These are phyloP conservation scores for Colletotrichum falcatum DNA, from an alignment of 2,329 filamentous ascomycete genomes.

Conservation along the genomic window DNA sequence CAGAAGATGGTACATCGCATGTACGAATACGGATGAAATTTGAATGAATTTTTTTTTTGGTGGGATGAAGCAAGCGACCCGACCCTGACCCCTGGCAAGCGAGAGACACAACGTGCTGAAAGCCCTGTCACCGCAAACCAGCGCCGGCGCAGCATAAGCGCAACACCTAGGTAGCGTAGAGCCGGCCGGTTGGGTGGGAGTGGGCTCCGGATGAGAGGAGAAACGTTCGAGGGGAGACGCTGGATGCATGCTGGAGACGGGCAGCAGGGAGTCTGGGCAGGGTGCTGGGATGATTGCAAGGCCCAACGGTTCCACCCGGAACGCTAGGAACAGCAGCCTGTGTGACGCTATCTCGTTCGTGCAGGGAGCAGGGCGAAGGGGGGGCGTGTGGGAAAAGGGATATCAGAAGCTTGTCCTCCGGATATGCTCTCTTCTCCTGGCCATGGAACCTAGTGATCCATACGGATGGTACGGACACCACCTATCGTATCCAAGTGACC, in stretches of 20 bases:
- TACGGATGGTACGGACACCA: neutral
- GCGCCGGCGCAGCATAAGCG: slow-evolving; percentile 19
- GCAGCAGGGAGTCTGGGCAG: slow-evolving; percentile 14
- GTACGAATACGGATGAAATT: no score
- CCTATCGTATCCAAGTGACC: neutral
- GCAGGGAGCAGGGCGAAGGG: slow-evolving; percentile 40
- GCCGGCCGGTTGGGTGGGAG: slow-evolving; percentile 33
- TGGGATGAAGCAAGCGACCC: slow-evolving; percentile 23
- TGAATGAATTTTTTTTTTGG: slow-evolving; percentile 9
- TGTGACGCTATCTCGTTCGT: slow-evolving; percentile 40
- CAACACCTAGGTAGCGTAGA: neutral
- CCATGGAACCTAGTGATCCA: neutral
- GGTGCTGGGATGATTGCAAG: slow-evolving; percentile 19
- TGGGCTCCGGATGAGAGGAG: slow-evolving; percentile 12
- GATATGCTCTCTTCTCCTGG: slow-evolving; percentile 6
- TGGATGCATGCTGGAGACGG: slow-evolving; percentile 32
- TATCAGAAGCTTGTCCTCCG: slow-evolving; percentile 30
- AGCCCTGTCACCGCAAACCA: slow-evolving; percentile 37
- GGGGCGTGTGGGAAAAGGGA: slow-evolving; percentile 25
- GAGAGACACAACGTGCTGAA: slow-evolving; percentile 27
- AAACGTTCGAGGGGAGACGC: slow-evolving; percentile 16
- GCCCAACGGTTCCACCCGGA: slow-evolving; percentile 30
- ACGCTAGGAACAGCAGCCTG: slow-evolving; percentile 40
- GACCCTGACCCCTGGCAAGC: slow-evolving; percentile 24
- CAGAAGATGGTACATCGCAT: neutral